Percentiles rank a stretch among this genome's conserved stretches.
Evolutionary conservation across 352 stramenopile genomes (phyloP).

Genomic region (Elongisporangium prolatum): DNA sequence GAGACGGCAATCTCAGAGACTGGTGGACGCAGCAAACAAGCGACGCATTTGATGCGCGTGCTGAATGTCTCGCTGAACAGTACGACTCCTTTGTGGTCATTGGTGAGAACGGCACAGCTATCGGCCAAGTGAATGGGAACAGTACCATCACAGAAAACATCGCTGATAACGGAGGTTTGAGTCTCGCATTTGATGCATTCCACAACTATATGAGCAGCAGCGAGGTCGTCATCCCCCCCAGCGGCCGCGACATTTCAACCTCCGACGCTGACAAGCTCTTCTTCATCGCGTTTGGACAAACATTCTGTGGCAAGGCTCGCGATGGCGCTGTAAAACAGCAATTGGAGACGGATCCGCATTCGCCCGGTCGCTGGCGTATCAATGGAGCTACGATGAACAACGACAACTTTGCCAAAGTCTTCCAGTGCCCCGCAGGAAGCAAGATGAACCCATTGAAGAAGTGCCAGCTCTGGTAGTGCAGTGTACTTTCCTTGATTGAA

Average conservation of each 20-base stretch:
- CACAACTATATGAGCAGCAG: constrained; percentile 3
- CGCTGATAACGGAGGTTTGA: constrained; percentile 66
- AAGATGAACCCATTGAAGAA: constrained; percentile 53
- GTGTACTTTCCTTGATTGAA: no score
- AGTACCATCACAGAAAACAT: constrained; percentile 74
- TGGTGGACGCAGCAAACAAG: constrained; percentile 87
- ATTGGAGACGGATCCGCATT: constrained; percentile 37
- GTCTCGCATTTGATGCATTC: constrained; percentile 54
- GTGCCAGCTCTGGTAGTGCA: constrained; percentile 44
- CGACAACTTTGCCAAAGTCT: constrained; percentile 38
- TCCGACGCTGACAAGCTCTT: constrained; percentile 48
- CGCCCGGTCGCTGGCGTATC: constrained; percentile 40
- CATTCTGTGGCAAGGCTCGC: constrained; percentile 46
- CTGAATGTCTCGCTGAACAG: constrained; percentile 47
- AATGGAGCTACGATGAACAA: constrained; percentile 68
- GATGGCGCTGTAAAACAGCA: constrained; percentile 28
- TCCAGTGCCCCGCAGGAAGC: constrained; percentile 30
- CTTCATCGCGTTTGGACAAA: constrained; percentile 61
- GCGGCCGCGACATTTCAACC: background rate
- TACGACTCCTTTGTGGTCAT: constrained; percentile 39
- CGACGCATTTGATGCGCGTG: constrained; percentile 57
- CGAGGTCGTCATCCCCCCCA: no score
- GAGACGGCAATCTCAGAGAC: constrained; percentile 78
- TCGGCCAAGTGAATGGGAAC: constrained; percentile 54
- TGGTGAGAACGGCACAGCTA: constrained; percentile 18